Evolutionary conservation across 257 asterid genomes (phyloP).

Genomic region (Striga asiatica): DNA sequence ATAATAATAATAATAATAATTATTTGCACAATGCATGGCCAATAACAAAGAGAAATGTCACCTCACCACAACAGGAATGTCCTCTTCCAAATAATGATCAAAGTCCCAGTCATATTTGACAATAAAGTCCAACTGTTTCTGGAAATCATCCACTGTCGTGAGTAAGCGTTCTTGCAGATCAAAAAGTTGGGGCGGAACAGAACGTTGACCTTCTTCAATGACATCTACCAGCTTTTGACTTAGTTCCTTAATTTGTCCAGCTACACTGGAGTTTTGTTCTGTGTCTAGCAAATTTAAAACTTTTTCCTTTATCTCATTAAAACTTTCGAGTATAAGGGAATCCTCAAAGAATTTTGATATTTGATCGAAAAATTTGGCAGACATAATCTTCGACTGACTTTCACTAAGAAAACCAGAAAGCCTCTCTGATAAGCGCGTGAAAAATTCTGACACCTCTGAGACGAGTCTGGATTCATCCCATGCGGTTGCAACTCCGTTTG

Average conservation of each 20-base stretch:
- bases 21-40: constrained; percentile 19
- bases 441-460: constrained; percentile 52
- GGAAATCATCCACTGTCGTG: constrained; percentile 80
- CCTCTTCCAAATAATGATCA: constrained; percentile 94
- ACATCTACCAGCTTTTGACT: constrained; percentile 74
- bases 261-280: constrained; percentile 58
- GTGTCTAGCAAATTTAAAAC: constrained; percentile 48
- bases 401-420: constrained; percentile 88
- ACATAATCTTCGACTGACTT: constrained; percentile 63
- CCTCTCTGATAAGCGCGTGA: constrained; percentile 66
- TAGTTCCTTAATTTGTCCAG: constrained; percentile 60
- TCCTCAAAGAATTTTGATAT: constrained; percentile 66
- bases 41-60: constrained; percentile 47
- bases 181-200: constrained; percentile 76
- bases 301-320: constrained; percentile 49
- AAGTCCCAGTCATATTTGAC: constrained; percentile 94
- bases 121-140: constrained; percentile 87
- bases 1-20: too few species aligned
- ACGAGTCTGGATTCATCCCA: constrained; percentile 80
- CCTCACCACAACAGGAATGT: constrained; percentile 99
- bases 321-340: constrained; percentile 57
- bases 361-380: constrained; percentile 75
- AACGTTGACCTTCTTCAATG: constrained; percentile 81
- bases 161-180: constrained; percentile 66
- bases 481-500: constrained; percentile 30